Conservation (phyloP, 805 yeast genomes). For the Cyberlindnera bimundalis region DNA sequence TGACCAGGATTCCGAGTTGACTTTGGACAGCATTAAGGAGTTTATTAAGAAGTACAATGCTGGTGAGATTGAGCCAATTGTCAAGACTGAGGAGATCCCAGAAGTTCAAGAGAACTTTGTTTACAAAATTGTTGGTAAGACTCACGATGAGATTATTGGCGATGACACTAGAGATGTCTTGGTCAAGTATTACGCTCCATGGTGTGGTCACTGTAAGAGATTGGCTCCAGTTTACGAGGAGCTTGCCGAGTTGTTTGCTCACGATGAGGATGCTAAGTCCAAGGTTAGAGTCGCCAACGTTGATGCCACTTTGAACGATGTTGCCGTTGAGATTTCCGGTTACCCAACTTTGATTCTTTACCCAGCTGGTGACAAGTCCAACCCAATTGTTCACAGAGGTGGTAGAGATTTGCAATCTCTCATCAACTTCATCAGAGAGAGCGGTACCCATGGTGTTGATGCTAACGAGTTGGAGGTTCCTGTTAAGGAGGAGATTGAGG, state of each 20-base stretch:
- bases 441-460: conserved; percentile 63
- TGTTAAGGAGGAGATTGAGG: conserved; percentile 16
- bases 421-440: conserved; percentile 64
- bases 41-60: conserved; percentile 61
- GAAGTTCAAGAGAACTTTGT: conserved; percentile 75
- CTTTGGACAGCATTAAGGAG: conserved; percentile 50
- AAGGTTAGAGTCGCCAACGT: conserved; percentile 78
- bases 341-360: conserved; percentile 90
- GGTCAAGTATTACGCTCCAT: conserved; percentile 93
- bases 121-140: conserved; percentile 75
- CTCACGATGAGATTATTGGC: conserved; percentile 64
- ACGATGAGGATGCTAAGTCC: conserved; percentile 43
- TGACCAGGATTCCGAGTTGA: conserved; percentile 52
- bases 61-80: conserved; percentile 65
- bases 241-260: conserved; percentile 64
- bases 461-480: conserved; percentile 38
- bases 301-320: conserved; percentile 89
- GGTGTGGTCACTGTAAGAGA: conserved; percentile 97
- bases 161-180: conserved; percentile 63
- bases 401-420: conserved; percentile 72
- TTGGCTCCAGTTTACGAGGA: conserved; percentile 87
- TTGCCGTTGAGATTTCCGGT: conserved; percentile 76
- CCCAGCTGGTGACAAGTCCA: conserved; percentile 77
- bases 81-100: conserved; percentile 87
- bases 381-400: conserved; percentile 64